These are phyloP conservation scores for Polyplosphaeria fusca DNA, from an alignment of 495 filamentous ascomycete genomes.

Conservation along the genomic window DNA sequence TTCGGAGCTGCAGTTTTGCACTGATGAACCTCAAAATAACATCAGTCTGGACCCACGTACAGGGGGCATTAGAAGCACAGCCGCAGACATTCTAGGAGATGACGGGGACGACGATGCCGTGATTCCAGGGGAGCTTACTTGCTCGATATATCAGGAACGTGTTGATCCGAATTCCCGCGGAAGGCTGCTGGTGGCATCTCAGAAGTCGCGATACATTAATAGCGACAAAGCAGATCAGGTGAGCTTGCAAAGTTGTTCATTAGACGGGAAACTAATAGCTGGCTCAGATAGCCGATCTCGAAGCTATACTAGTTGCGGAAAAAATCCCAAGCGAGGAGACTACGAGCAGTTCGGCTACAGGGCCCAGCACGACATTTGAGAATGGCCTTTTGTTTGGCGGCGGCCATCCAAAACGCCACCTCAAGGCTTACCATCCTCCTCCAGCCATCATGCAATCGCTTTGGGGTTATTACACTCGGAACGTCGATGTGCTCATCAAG, in stretches of 20 bases:
- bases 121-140: slow-evolving; percentile 13
- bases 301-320: slow-evolving; percentile 3
- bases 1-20: too few species aligned
- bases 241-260: not conserved
- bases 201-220: slow-evolving; percentile 18
- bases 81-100: too few species aligned
- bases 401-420: not conserved
- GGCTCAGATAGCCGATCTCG: not conserved
- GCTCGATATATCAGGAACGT: not conserved
- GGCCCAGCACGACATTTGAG: not conserved
- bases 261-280: not conserved
- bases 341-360: not conserved
- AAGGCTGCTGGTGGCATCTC: slow-evolving; percentile 4
- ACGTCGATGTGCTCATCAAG: slow-evolving; percentile 20
- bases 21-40: too few species aligned
- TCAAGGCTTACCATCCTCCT: slow-evolving; percentile 3
- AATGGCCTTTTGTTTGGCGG: not conserved
- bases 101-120: slow-evolving; percentile 9
- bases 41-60: too few species aligned
- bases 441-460: slow-evolving; percentile 11
- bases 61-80: too few species aligned
- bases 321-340: not conserved
- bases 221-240: slow-evolving; percentile 16
- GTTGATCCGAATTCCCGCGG: slow-evolving; percentile 1
- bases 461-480: slow-evolving; percentile 15